These are phyloP conservation scores for Quercus parvula DNA, from an alignment of 306 rosid species.

Conservation along the genomic window DNA sequence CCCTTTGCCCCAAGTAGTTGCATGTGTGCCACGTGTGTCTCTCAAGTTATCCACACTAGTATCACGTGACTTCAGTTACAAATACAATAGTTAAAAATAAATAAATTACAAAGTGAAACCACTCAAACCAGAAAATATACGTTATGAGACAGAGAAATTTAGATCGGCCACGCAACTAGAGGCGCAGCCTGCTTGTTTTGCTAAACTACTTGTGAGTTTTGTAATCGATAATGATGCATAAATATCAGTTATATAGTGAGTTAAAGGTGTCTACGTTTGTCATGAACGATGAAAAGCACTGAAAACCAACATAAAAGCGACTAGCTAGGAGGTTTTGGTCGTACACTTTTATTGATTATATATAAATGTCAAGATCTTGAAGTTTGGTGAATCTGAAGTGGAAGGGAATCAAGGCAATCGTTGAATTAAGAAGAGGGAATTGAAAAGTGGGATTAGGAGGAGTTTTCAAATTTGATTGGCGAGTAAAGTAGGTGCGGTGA, in stretches of 20 bases:
- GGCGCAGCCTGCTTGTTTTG: not conserved
- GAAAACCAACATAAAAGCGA: not conserved
- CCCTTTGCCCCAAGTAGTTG: slow-evolving; percentile 2
- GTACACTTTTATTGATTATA: not conserved
- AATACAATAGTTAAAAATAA: not conserved
- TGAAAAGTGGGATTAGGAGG: slow-evolving; percentile 28
- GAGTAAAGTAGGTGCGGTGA: slow-evolving; percentile 43
- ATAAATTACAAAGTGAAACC: not conserved
- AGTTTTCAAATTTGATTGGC: slow-evolving; percentile 40
- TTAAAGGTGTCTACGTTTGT: not conserved
- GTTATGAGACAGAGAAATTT: not conserved
- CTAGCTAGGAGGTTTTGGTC: not conserved
- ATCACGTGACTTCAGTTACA: slow-evolving; percentile 25
- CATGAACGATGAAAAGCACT: not conserved
- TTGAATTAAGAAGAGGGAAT: slow-evolving; percentile 25
- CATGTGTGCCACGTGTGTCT: slow-evolving; percentile 42
- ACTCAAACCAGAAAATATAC: no score
- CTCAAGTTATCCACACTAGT: not conserved
- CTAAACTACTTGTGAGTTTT: not conserved
- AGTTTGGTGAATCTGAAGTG: slow-evolving; percentile 7
- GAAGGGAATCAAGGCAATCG: slow-evolving; percentile 17
- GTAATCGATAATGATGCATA: not conserved
- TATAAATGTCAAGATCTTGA: not conserved
- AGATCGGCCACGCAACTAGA: slow-evolving; percentile 10
- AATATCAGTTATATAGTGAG: not conserved